phyloP scores from a whole-genome alignment of 164 flowering plant genomes.

The Platanus orientalis region DNA sequence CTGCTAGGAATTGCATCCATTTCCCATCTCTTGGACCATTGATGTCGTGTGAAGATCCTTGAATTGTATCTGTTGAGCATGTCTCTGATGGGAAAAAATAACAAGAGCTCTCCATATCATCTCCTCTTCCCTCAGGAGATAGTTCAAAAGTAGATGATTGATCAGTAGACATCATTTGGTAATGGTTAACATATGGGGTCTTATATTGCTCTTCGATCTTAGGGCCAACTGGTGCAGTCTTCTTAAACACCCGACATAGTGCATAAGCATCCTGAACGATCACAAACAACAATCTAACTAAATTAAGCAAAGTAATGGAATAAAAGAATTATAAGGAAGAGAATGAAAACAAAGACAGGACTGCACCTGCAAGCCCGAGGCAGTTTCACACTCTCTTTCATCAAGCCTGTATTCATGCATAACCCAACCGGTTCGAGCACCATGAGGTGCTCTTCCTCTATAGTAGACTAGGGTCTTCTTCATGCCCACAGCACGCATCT shows the following conservation, averaged over 20 bases:
- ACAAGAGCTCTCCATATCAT: conserved; percentile 33
- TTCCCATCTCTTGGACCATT: conserved; percentile 29
- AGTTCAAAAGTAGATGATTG: conserved; percentile 43
- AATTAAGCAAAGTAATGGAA: too few species aligned
- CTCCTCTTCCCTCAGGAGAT: conserved; percentile 50
- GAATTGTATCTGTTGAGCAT: conserved; percentile 23
- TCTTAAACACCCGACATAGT: too few species aligned
- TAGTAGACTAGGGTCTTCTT: conserved; percentile 75
- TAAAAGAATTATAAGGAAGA: too few species aligned
- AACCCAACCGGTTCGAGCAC: conserved; percentile 61
- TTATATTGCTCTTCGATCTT: conserved; percentile 36
- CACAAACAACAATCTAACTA: too few species aligned
- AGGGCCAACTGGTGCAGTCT: too few species aligned
- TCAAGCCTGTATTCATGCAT: conserved; percentile 72
- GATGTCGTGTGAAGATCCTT: conserved; percentile 18
- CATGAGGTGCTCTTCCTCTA: conserved; percentile 69
- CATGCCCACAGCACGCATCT: conserved; percentile 52
- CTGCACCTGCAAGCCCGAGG: too few species aligned
- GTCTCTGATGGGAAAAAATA: conserved; percentile 31
- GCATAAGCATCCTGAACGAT: too few species aligned
- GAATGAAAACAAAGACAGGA: too few species aligned
- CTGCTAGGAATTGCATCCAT: conserved; percentile 63
- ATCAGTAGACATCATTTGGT: conserved; percentile 24
- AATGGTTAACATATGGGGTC: conserved; percentile 9
- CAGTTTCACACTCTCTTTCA: too few species aligned